phyloP scores from a whole-genome alignment of 345 rosid species.

The Dipteronia sinensis region DNA sequence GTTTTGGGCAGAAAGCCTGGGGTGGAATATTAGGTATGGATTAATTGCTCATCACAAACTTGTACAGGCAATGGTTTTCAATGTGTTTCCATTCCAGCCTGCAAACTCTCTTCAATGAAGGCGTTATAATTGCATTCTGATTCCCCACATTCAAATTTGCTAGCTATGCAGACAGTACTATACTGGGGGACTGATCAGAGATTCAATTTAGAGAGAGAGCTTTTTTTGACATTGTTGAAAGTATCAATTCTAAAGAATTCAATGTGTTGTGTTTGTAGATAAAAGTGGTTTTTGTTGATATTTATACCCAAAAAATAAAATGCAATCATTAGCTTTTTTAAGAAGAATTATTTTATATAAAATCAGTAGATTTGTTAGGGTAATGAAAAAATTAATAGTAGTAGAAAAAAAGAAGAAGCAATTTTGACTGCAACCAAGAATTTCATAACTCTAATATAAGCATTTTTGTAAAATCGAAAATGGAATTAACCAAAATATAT shows the following conservation, averaged over 20 bases:
- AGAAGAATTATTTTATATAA: too few species aligned
- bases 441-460: too few species aligned
- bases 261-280: too few species aligned
- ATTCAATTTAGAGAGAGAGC: not conserved
- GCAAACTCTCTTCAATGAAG: conserved; percentile 18
- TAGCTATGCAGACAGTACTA: not conserved
- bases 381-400: too few species aligned
- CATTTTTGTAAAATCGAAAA: not conserved
- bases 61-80: not conserved
- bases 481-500: not conserved
- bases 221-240: not conserved
- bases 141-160: not conserved
- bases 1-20: conserved; percentile 1
- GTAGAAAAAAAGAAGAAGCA: too few species aligned
- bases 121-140: conserved; percentile 3
- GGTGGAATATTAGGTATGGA: not conserved
- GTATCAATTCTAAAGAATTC: not conserved
- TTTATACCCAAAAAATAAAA: too few species aligned
- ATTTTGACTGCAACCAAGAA: too few species aligned
- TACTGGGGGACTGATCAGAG: too few species aligned
- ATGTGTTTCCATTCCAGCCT: conserved; percentile 8
- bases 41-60: not conserved
- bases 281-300: too few species aligned
- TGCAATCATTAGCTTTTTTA: too few species aligned
- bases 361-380: too few species aligned